A percentile compares a stretch with the other conserved stretches of the same genome.
These are phyloP conservation scores for Batrachochytrium dendrobatidis DNA, from an alignment of 371 early-diverging fungal genomes.

Conservation along the genomic window DNA sequence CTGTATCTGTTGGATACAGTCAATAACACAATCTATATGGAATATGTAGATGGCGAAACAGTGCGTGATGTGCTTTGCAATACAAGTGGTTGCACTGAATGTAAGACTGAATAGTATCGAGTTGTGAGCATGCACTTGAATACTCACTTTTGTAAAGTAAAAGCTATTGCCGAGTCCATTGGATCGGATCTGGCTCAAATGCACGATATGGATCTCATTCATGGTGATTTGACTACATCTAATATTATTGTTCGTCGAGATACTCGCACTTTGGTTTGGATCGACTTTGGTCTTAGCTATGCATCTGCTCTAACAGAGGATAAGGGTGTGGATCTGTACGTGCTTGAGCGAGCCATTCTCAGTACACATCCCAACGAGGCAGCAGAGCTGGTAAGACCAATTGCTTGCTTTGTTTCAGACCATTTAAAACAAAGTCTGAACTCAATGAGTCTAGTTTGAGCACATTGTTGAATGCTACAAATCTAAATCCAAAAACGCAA, in stretches of 20 bases:
- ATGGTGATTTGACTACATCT: slow-evolving; percentile 98
- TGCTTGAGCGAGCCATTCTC: slow-evolving; percentile 89
- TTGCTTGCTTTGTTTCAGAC: background rate
- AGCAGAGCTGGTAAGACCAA: slow-evolving; percentile 53
- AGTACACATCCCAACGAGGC: slow-evolving; percentile 84
- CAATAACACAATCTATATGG: slow-evolving; percentile 74
- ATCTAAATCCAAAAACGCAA: slow-evolving; percentile 42
- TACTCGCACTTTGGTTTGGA: slow-evolving; percentile 42
- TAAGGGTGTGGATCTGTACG: slow-evolving; percentile 98
- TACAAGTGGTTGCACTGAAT: no score
- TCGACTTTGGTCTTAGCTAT: slow-evolving; percentile 97
- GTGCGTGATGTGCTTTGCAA: slow-evolving; percentile 48
- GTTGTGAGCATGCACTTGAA: no score
- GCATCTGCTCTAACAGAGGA: slow-evolving; percentile 86
- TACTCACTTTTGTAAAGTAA: no score
- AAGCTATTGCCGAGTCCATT: slow-evolving; percentile 28
- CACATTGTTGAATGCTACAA: slow-evolving; percentile 62
- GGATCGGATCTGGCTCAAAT: slow-evolving; percentile 70
- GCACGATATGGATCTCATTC: slow-evolving; percentile 84
- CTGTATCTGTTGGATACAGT: slow-evolving; percentile 71
- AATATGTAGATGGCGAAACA: slow-evolving; percentile 65
- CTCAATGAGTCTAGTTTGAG: slow-evolving; percentile 51
- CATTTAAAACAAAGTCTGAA: background rate
- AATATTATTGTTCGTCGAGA: slow-evolving; percentile 74
- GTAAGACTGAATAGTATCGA: no score